phyloP scores from a whole-genome alignment of 768 basidiomycete genomes.

The Serendipita sp. region DNA sequence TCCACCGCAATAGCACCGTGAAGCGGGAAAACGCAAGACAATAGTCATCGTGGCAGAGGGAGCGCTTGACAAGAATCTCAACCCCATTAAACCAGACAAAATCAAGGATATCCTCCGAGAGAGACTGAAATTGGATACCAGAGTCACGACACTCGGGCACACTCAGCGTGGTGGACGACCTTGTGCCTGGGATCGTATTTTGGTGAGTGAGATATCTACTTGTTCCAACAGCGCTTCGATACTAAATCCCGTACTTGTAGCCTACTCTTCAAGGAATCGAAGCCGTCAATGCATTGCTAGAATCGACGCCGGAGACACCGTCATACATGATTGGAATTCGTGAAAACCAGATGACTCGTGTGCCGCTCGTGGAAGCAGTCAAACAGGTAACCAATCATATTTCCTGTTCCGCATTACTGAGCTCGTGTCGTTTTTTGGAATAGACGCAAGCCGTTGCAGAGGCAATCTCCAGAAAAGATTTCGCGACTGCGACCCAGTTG shows the following conservation, averaged over 20 bases:
- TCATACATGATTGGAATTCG: slow-evolving; percentile 95
- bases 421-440: background rate
- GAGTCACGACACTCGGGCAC: slow-evolving; percentile 94
- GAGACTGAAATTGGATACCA: slow-evolving; percentile 78
- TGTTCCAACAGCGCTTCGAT: slow-evolving; percentile 3
- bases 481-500: slow-evolving; percentile 69
- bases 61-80: slow-evolving; percentile 70
- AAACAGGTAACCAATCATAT: slow-evolving; percentile 40
- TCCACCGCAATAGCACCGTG: slow-evolving; percentile 49
- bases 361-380: slow-evolving; percentile 88
- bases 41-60: slow-evolving; percentile 98
- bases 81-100: slow-evolving; percentile 83
- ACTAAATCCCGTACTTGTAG: slow-evolving; percentile 24
- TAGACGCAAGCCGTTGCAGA: slow-evolving; percentile 76
- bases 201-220: slow-evolving; percentile 33
- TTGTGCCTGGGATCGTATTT: slow-evolving; percentile 80
- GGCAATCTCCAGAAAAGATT: slow-evolving; percentile 72
- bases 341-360: slow-evolving; percentile 88
- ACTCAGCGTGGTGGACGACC: slow-evolving; percentile 91
- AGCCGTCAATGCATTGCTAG: slow-evolving; percentile 76
- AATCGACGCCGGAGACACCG: slow-evolving; percentile 74
- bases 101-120: slow-evolving; percentile 82
- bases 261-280: slow-evolving; percentile 94
- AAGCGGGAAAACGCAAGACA: slow-evolving; percentile 88
- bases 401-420: background rate